phyloP scores from a whole-genome alignment of 2,329 filamentous ascomycete species.

The Hypoxylon sp. region DNA sequence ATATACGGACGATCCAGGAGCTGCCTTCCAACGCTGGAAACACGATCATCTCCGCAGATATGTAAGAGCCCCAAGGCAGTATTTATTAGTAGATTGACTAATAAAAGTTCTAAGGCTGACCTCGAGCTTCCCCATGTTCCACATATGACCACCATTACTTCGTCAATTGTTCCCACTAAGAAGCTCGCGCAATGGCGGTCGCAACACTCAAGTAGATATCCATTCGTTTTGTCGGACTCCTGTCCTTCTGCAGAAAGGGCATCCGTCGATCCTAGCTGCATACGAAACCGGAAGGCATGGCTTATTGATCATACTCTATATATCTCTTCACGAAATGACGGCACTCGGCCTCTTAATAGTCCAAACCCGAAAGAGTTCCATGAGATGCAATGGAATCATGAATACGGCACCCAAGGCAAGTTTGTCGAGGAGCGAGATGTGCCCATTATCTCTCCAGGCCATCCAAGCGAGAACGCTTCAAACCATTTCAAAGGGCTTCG shows the following conservation, averaged over 20 bases:
- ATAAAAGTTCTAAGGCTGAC: constrained; percentile 53
- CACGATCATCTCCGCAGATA: constrained; percentile 62
- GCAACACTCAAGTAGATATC: constrained; percentile 57
- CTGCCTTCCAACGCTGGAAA: constrained; percentile 64
- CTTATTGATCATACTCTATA: constrained; percentile 62
- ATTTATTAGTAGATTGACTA: constrained; percentile 3
- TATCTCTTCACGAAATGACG: constrained; percentile 57
- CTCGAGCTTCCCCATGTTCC: constrained; percentile 64
- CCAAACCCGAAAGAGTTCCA: constrained; percentile 59
- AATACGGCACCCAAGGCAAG: constrained; percentile 51
- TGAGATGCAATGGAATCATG: constrained; percentile 59
- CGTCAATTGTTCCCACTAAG: constrained; percentile 59
- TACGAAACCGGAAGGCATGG: constrained; percentile 60
- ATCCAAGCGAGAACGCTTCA: constrained; percentile 35
- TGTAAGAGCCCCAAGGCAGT: constrained; percentile 48
- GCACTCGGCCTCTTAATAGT: constrained; percentile 57
- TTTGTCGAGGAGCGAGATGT: constrained; percentile 56
- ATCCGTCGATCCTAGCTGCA: constrained; percentile 53
- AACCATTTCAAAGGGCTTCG: constrained; percentile 43
- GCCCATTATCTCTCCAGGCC: constrained; percentile 41
- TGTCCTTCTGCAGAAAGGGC: constrained; percentile 48
- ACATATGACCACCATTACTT: constrained; percentile 62
- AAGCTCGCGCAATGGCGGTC: constrained; percentile 57
- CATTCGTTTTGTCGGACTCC: constrained; percentile 59
- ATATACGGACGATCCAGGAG: constrained; percentile 61